Evolutionary conservation across 2,329 filamentous ascomycete species (phyloP).

Genomic region (Colletotrichum trifolii): DNA sequence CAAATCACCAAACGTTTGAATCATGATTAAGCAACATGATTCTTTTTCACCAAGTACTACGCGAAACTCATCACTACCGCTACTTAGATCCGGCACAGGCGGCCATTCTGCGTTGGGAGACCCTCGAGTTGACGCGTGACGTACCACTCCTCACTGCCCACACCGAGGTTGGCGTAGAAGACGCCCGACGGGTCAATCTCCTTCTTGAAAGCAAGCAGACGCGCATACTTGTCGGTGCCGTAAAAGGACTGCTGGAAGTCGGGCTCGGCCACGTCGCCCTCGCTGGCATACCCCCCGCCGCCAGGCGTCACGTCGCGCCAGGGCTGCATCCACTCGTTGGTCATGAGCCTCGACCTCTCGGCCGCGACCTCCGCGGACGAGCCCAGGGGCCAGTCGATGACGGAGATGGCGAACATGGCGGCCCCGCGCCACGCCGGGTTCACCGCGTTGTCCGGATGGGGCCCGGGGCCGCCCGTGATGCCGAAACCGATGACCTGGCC

Average conservation of each 20-base stretch:
- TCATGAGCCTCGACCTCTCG: constrained; percentile 42
- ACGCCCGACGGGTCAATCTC: constrained; percentile 44
- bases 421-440: constrained; percentile 59
- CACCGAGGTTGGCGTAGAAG: constrained; percentile 43
- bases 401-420: constrained; percentile 47
- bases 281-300: constrained; percentile 44
- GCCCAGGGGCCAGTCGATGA: constrained; percentile 20
- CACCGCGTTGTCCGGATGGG: constrained; percentile 47
- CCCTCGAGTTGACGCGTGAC: constrained; percentile 30
- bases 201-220: constrained; percentile 43
- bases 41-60: neutral
- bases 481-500: constrained; percentile 54
- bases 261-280: constrained; percentile 45
- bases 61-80: neutral
- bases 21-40: neutral
- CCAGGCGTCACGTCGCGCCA: constrained; percentile 44
- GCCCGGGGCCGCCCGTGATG: constrained; percentile 46
- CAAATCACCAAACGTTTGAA: too few relatives aligned
- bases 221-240: constrained; percentile 43
- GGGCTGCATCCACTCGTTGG: constrained; percentile 44
- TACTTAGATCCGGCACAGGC: constrained; percentile 31
- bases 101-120: constrained; percentile 31
- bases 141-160: constrained; percentile 43
- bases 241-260: constrained; percentile 45
- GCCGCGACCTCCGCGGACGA: constrained; percentile 19